phyloP scores from a whole-genome alignment of 164 flowering plant genomes.

The Platanus orientalis region DNA sequence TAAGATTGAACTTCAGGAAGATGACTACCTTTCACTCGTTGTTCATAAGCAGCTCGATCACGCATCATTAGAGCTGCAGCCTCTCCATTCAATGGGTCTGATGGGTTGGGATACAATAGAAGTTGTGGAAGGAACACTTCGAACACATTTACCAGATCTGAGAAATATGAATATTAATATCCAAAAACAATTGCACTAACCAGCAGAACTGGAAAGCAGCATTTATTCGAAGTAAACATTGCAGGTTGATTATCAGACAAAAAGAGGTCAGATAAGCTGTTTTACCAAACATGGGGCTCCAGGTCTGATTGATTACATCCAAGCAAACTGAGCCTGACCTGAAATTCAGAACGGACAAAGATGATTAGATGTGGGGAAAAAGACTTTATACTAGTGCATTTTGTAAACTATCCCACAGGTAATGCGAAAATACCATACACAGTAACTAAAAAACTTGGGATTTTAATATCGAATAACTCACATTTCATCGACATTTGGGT shows the following conservation, averaged over 20 bases:
- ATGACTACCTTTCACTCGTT: constrained; percentile 37
- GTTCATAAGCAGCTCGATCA: constrained; percentile 34
- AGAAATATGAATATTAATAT: background rate
- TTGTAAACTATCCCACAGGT: background rate
- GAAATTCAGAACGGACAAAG: too few species aligned
- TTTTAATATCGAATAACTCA: constrained; percentile 27
- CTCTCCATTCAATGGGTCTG: constrained; percentile 43
- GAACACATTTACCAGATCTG: constrained; percentile 47
- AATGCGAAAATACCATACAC: background rate
- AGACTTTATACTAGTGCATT: background rate
- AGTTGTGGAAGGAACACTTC: constrained; percentile 49
- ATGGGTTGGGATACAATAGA: constrained; percentile 43
- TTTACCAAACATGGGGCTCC: constrained; percentile 6
- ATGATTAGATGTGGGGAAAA: too few species aligned
- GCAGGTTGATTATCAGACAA: too few species aligned
- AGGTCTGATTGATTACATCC: constrained; percentile 3
- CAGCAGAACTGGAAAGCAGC: background rate
- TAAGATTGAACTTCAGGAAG: background rate
- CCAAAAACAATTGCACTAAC: background rate
- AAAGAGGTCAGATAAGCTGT: background rate
- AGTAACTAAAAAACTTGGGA: background rate
- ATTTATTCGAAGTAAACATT: background rate
- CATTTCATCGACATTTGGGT: constrained; percentile 84
- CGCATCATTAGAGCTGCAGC: constrained; percentile 45
- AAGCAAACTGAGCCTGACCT: too few species aligned